Base-by-base conservation (phyloP, 2,329 filamentous ascomycete genomes). In the Polychaeton citri region DNA sequence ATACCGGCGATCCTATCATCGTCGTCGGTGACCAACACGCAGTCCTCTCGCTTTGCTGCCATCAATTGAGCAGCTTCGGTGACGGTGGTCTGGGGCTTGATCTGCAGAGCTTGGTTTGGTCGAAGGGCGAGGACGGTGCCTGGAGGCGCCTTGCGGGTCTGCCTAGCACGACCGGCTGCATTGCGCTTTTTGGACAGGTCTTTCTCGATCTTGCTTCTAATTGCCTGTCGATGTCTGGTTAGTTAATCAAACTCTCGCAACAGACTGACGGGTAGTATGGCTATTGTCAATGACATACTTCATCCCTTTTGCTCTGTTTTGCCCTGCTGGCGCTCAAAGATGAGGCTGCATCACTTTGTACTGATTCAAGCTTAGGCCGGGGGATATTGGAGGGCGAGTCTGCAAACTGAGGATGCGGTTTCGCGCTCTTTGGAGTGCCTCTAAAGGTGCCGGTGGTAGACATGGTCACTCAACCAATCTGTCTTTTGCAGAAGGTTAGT, bases 161-260 rank as follows among this genome's bases (percentile, higher is more conserved):
- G 82, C 48, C 86, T 78, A 47, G 86, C 79, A 51, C 86, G 79
- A 50, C 75, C 72, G 45, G 78, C 76, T 42, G 77, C 72, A 55
- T 85, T 76, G 65, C 86, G 93, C 76, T 96, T 96, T 70, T 96
- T 96, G 72, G 76, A 92, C 65, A 98, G 79, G 59, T 98, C 90
- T 55, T 75, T 88, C 69, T 98, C 90, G 69, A 98, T 81, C 69
- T 95, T 96, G 55, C 78, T 79, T 53, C 90, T 85, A 58, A 98
- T 96, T 35, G 90, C 90, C 90, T 96, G 57, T 41, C 32, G 38
- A 20, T 33, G 44, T 15, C 5, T 39, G 36, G 35, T 38, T 16
- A 28, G 36, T 32, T 32, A 32, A 10, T 32, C 12, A 26, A 13
- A 26, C 21, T 26, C 21, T 26, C 13, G 21, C 8, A 8, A 26